Percentiles rank a stretch among this genome's conserved stretches.
phyloP scores from a whole-genome alignment of 495 filamentous ascomycete genomes.

The Aspergillus taichungensis region DNA sequence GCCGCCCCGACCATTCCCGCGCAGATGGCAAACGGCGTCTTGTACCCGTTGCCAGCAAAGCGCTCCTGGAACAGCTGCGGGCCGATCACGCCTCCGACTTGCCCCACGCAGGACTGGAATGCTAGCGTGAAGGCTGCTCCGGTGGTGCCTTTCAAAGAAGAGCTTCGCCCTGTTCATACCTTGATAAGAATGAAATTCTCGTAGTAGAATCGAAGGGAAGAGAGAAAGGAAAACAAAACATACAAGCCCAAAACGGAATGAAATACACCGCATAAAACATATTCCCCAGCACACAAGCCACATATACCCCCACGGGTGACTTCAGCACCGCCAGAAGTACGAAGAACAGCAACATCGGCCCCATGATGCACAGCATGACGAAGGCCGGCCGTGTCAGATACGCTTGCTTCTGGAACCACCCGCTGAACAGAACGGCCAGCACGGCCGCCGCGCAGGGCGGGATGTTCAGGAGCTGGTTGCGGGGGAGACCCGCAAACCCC shows the following conservation, averaged over 20 bases:
- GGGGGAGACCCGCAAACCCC: constrained; percentile 20
- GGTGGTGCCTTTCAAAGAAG: constrained; percentile 21
- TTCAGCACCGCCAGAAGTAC: constrained; percentile 12
- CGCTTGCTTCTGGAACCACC: constrained; percentile 7
- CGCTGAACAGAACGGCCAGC: constrained; percentile 15
- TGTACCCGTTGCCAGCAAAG: constrained; percentile 22
- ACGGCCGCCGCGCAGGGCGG: constrained; percentile 15
- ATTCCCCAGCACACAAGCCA: constrained; percentile 18
- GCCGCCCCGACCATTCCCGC: constrained; percentile 12
- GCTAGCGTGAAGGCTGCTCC: constrained; percentile 25
- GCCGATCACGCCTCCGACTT: constrained; percentile 24
- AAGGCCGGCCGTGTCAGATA: constrained; percentile 8
- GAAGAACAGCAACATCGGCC: constrained; percentile 18
- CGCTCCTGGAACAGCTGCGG: constrained; percentile 25
- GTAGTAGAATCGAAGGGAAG: neutral
- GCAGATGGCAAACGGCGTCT: constrained; percentile 20
- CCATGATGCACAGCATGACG: constrained; percentile 10
- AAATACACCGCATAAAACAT: constrained; percentile 17
- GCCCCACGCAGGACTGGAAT: constrained; percentile 22
- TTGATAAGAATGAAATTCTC: neutral
- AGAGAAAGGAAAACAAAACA: neutral
- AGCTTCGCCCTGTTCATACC: constrained; percentile 12
- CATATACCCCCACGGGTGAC: constrained; percentile 17
- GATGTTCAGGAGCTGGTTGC: constrained; percentile 27
- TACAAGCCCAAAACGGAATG: constrained; percentile 24